A percentile compares a stretch with the other conserved stretches of the same genome.
Conservation (phyloP, 2,329 filamentous ascomycete genomes). For the Diaporthe humulicola region DNA sequence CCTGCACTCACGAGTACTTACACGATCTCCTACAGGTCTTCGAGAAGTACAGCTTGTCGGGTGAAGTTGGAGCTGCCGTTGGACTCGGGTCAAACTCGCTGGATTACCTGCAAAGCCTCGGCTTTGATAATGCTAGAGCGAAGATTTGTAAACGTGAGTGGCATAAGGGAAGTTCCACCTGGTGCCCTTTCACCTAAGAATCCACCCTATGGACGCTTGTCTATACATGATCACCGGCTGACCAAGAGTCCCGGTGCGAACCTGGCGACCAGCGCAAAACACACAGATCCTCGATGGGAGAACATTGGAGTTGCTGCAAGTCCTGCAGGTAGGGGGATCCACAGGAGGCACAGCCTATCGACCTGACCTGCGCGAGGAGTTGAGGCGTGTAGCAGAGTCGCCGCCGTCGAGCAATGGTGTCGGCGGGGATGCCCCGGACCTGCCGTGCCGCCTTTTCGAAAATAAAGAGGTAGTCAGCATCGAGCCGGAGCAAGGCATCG, state of each 20-base stretch:
- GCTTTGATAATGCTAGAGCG: constrained; percentile 9
- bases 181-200: not conserved
- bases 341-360: constrained; percentile 10
- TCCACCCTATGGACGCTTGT: not conserved
- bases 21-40: not conserved
- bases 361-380: constrained; percentile 11
- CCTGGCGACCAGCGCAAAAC: not conserved
- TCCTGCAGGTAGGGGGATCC: not conserved
- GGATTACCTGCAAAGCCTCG: constrained; percentile 19
- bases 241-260: not conserved
- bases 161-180: not conserved
- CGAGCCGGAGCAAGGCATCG: constrained; percentile 6
- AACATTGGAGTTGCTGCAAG: constrained; percentile 12
- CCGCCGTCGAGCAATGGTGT: not conserved
- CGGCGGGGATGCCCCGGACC: not conserved
- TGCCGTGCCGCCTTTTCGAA: constrained; percentile 9
- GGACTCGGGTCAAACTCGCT: constrained; percentile 13
- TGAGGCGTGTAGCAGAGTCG: constrained; percentile 5
- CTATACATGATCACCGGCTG: not conserved
- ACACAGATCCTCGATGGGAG: constrained; percentile 13
- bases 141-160: constrained; percentile 7
- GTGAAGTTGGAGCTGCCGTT: constrained; percentile 19
- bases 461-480: constrained; percentile 11
- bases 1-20: not conserved
- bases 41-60: constrained; percentile 16